Evolutionary conservation across 805 yeast species (phyloP).

Genomic region (Yamadazyma insecticola): DNA sequence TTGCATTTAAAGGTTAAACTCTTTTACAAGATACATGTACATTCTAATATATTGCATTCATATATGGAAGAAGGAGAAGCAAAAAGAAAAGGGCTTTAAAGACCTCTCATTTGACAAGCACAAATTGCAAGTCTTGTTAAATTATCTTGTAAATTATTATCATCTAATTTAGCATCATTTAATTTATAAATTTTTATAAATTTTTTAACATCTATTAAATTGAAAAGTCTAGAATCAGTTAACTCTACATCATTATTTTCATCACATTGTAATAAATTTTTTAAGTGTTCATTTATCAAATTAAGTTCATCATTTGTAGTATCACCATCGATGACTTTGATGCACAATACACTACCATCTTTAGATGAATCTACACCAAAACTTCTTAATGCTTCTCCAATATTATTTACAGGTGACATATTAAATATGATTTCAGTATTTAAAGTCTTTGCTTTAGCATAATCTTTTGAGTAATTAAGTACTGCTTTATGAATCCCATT

Average conservation of each 20-base stretch:
- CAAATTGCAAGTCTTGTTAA: constrained; percentile 43
- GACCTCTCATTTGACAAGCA: constrained; percentile 47
- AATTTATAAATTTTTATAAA: constrained; percentile 35
- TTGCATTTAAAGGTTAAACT: constrained; percentile 11
- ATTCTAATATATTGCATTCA: background rate
- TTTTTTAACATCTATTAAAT: constrained; percentile 20
- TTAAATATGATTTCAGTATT: constrained; percentile 71
- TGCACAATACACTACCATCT: constrained; percentile 38
- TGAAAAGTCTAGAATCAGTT: constrained; percentile 19
- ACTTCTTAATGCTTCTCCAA: constrained; percentile 62
- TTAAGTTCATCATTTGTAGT: constrained; percentile 12
- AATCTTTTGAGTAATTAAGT: constrained; percentile 43
- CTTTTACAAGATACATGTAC: constrained; percentile 1
- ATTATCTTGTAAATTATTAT: constrained; percentile 13
- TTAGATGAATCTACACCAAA: constrained; percentile 59
- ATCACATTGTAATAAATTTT: constrained; percentile 8
- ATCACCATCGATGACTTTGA: constrained; percentile 39
- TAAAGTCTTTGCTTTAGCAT: constrained; percentile 56
- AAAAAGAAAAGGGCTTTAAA: constrained; percentile 8
- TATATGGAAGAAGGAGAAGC: background rate
- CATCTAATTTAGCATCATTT: constrained; percentile 21
- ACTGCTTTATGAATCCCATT: constrained; percentile 60
- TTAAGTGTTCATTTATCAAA: constrained; percentile 31
- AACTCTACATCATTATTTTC: constrained; percentile 9
- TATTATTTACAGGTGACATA: constrained; percentile 66